A percentile compares a stretch with the other conserved stretches of the same genome.
Evolutionary conservation across 345 rosid species (phyloP).

Genomic region (Populus deltoides): DNA sequence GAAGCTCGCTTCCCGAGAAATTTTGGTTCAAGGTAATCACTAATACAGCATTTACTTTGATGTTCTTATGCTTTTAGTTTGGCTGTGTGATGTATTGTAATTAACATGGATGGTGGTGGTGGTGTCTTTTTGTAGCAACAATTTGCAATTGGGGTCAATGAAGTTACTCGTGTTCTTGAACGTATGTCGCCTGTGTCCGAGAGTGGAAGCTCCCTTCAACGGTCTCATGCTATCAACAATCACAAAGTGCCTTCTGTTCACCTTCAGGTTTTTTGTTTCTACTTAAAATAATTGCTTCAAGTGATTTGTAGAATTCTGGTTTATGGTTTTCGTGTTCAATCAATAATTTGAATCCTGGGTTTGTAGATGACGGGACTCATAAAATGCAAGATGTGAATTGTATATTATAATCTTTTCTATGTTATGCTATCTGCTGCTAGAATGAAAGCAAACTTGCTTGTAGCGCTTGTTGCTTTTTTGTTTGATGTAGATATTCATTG

Average conservation of each 20-base stretch:
- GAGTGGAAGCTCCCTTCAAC: conserved; percentile 8
- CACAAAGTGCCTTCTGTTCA: conserved; percentile 30
- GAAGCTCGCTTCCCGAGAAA: conserved; percentile 59
- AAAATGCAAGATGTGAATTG: background rate
- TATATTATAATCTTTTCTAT: background rate
- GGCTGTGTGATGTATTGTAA: background rate
- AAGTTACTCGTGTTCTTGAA: conserved; percentile 80
- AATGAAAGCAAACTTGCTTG: too few species aligned
- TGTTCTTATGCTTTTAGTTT: background rate
- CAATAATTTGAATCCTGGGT: background rate
- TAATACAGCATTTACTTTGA: background rate
- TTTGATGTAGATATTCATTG: too few species aligned
- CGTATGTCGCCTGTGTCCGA: conserved; percentile 45
- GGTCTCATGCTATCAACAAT: conserved; percentile 10
- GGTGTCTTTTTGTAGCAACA: conserved; percentile 47
- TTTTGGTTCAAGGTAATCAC: conserved; percentile 65
- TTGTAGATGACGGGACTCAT: background rate
- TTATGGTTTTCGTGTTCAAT: background rate
- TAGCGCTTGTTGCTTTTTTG: too few species aligned
- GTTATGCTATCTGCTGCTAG: too few species aligned
- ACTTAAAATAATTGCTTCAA: background rate
- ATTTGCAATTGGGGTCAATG: conserved; percentile 80
- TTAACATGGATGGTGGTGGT: background rate
- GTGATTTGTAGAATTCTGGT: background rate
- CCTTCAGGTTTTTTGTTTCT: conserved; percentile 48